Evolutionary conservation across 257 asterid genomes (phyloP).

Genomic region (Penstemon eatonii): DNA sequence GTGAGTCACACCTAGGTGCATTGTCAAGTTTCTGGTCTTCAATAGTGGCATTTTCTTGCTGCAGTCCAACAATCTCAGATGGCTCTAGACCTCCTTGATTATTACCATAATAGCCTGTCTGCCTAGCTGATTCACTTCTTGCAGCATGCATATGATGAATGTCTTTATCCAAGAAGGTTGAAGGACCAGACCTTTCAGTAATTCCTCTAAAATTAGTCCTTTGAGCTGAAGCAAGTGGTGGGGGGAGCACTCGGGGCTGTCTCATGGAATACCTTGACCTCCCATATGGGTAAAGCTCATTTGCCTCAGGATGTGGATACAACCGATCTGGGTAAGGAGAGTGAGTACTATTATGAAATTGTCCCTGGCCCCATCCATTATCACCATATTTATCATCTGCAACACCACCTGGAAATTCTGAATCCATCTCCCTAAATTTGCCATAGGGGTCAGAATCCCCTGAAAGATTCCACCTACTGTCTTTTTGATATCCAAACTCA

Average conservation of each 20-base stretch:
- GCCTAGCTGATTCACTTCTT: constrained; percentile 48
- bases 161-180: constrained; percentile 46
- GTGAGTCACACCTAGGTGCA: constrained; percentile 77
- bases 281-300: constrained; percentile 68
- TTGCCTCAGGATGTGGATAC: constrained; percentile 61
- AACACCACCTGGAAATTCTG: constrained; percentile 55
- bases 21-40: constrained; percentile 48
- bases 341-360: constrained; percentile 41
- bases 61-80: constrained; percentile 44
- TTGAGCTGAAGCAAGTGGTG: constrained; percentile 69
- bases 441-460: constrained; percentile 55
- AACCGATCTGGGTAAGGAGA: constrained; percentile 59
- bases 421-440: constrained; percentile 57
- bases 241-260: constrained; percentile 96
- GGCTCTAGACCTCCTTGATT: constrained; percentile 52
- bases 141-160: constrained; percentile 38
- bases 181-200: constrained; percentile 47
- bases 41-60: constrained; percentile 40
- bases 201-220: constrained; percentile 51
- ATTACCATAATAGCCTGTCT: constrained; percentile 47
- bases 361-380: constrained; percentile 68
- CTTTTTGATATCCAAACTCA: constrained; percentile 67
- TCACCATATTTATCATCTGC: constrained; percentile 54
- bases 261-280: constrained; percentile 81
- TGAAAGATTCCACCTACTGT: constrained; percentile 66